Evolutionary conservation across 2,329 filamentous ascomycete species (phyloP).

Genomic region (Albifimbria verrucaria): DNA sequence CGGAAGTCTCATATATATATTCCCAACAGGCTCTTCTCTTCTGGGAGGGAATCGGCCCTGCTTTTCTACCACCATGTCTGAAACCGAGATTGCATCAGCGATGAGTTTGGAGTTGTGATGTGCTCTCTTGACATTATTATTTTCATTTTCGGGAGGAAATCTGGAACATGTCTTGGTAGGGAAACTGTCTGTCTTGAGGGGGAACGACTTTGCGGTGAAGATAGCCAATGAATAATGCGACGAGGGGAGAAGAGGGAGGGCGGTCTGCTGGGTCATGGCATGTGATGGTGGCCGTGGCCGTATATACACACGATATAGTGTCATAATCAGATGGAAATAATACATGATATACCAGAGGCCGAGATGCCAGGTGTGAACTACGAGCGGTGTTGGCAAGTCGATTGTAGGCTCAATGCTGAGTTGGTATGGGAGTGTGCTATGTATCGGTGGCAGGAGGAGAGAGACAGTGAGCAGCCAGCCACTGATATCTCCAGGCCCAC

Average conservation of each 20-base stretch:
- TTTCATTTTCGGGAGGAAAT: background rate
- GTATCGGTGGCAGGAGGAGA: too few relatives aligned
- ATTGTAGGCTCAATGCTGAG: too few relatives aligned
- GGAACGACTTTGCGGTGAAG: background rate
- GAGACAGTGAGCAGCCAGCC: too few relatives aligned
- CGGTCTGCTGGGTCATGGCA: background rate
- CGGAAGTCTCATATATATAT: too few relatives aligned
- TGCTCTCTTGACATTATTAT: background rate
- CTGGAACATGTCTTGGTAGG: background rate
- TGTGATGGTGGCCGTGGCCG: background rate
- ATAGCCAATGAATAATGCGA: background rate
- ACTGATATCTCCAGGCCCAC: too few relatives aligned
- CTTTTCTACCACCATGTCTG: background rate
- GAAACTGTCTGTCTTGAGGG: too few relatives aligned
- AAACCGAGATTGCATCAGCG: constrained; percentile 8
- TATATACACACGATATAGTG: background rate
- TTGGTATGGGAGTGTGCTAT: too few relatives aligned
- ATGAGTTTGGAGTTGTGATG: constrained; percentile 18
- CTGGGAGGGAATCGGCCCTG: background rate
- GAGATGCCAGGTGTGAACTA: too few relatives aligned
- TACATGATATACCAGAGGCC: too few relatives aligned
- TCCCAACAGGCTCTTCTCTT: constrained; percentile 1
- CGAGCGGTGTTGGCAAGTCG: too few relatives aligned
- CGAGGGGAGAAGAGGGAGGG: background rate
- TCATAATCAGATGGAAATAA: background rate